A percentile compares a stretch with the other conserved stretches of the same genome.
phyloP scores from a whole-genome alignment of 257 asterid species.

The Solanum neorickii region DNA sequence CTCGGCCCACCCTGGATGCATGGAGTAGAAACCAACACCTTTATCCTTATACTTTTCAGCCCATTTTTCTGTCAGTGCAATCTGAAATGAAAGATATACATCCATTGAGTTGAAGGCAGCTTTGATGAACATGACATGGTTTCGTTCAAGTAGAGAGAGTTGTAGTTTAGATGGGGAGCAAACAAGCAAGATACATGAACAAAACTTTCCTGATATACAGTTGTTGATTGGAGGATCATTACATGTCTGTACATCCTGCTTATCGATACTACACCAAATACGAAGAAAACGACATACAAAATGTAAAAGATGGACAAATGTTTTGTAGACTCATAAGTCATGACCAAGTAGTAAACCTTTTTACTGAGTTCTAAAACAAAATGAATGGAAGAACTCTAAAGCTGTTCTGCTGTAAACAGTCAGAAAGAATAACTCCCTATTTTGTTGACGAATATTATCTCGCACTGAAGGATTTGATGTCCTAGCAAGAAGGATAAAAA shows the following conservation, averaged over 20 bases:
- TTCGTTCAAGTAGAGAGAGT: background rate
- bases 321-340: background rate
- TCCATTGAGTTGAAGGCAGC: background rate
- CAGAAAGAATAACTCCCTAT: background rate
- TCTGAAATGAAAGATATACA: constrained; percentile 20
- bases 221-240: background rate
- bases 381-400: background rate
- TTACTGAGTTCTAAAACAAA: background rate
- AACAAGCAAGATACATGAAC: background rate
- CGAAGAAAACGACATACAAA: background rate
- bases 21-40: constrained; percentile 72
- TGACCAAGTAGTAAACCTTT: background rate
- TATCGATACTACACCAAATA: background rate
- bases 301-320: background rate
- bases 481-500: background rate
- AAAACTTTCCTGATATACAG: background rate
- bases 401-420: background rate
- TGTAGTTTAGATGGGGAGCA: background rate
- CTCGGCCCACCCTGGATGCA: constrained; percentile 99
- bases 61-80: constrained; percentile 89
- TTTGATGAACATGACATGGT: background rate
- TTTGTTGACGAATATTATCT: background rate
- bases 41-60: constrained; percentile 51
- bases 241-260: background rate
- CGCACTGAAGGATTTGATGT: background rate